Conservation (phyloP, 257 asterid species). For the Coffea canephora region DNA sequence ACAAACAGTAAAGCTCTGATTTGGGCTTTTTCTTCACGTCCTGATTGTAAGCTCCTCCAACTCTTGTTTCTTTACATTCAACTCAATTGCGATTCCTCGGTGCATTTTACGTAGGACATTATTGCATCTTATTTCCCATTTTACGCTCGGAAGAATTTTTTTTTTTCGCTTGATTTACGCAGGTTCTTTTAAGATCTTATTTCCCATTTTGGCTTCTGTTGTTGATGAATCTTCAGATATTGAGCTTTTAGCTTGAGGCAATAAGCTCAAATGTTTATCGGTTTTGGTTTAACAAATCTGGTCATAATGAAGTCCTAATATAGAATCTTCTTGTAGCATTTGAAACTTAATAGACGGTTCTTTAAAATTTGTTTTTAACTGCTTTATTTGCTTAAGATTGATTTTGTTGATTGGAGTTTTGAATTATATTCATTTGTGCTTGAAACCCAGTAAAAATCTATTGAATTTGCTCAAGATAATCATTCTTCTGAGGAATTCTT, state of each 20-base stretch:
- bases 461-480: not conserved
- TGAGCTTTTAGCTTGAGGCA: not conserved
- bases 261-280: not conserved
- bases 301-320: not conserved
- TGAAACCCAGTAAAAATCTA: not conserved
- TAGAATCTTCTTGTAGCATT: not conserved
- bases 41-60: conserved; percentile 22
- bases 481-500: not conserved
- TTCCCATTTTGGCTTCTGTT: not conserved
- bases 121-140: not conserved
- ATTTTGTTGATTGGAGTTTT: not conserved
- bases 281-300: not conserved
- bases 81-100: too few relatives aligned
- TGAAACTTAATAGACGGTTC: not conserved
- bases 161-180: not conserved
- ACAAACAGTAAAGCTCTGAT: not conserved
- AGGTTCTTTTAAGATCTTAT: not conserved
- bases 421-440: not conserved
- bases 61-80: not conserved
- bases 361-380: not conserved
- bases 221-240: not conserved
- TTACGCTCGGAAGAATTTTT: not conserved
- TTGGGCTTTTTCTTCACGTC: not conserved
- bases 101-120: not conserved
- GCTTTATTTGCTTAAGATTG: not conserved